phyloP scores from a whole-genome alignment of 2,329 filamentous ascomycete species.

The Colletotrichum sp. region DNA sequence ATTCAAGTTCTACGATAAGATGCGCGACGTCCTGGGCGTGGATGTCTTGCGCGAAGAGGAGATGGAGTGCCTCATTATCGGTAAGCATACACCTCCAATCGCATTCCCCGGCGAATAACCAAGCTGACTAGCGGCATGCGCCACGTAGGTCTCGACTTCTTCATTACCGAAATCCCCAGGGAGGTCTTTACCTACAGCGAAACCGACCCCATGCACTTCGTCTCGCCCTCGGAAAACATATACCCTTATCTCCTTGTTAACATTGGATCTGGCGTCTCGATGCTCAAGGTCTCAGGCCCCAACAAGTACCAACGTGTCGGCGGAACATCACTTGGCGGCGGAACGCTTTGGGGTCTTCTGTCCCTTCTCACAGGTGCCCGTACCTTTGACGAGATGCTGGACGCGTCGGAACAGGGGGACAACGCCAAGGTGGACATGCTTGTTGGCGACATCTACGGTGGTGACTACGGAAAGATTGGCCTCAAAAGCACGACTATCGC shows the following conservation, averaged over 20 bases:
- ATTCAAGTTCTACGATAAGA: slow-evolving; percentile 95
- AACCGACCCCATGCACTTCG: slow-evolving; percentile 87
- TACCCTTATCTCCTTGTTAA: slow-evolving; percentile 98
- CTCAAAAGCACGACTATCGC: slow-evolving; percentile 96
- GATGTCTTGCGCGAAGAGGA: slow-evolving; percentile 94
- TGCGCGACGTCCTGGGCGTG: slow-evolving; percentile 81
- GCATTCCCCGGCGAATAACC: neutral
- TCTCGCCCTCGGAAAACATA: slow-evolving; percentile 76
- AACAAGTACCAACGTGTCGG: slow-evolving; percentile 88
- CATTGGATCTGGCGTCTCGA: slow-evolving; percentile 95
- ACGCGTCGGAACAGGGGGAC: slow-evolving; percentile 88
- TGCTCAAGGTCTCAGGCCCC: slow-evolving; percentile 95
- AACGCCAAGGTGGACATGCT: slow-evolving; percentile 95
- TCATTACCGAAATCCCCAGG: slow-evolving; percentile 95
- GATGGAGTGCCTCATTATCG: slow-evolving; percentile 98
- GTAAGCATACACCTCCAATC: slow-evolving; percentile 48
- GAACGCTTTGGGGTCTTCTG: slow-evolving; percentile 96
- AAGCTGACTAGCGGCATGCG: neutral
- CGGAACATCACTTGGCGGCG: slow-evolving; percentile 91
- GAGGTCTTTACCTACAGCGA: slow-evolving; percentile 98
- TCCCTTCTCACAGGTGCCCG: slow-evolving; percentile 91
- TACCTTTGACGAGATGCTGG: slow-evolving; percentile 97
- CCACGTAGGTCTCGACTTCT: slow-evolving; percentile 84
- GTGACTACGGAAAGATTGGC: slow-evolving; percentile 94
- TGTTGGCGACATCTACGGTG: slow-evolving; percentile 97